Evolutionary conservation across 2,329 filamentous ascomycete species (phyloP).

Genomic region (Aspergillus fijiensis): DNA sequence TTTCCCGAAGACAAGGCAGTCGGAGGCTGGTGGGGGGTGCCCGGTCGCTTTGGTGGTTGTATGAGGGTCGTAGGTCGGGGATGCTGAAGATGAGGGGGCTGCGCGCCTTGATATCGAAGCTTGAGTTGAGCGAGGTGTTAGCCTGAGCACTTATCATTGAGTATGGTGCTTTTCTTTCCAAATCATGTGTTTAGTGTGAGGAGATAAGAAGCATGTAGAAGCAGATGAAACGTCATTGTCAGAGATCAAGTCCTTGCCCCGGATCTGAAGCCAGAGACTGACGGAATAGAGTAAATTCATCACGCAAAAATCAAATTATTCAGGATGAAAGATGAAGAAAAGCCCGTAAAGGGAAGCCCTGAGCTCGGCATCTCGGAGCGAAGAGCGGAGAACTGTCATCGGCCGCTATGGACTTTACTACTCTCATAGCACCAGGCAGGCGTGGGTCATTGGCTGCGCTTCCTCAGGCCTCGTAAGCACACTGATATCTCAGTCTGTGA

Average conservation of each 20-base stretch:
- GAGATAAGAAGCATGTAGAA: background rate
- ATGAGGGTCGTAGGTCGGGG: conserved; percentile 28
- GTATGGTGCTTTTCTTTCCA: background rate
- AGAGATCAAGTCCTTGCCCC: background rate
- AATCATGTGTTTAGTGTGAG: background rate
- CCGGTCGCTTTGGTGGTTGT: conserved; percentile 48
- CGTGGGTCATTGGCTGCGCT: too few relatives aligned
- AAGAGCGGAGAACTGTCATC: too few relatives aligned
- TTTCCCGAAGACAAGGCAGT: conserved; percentile 30
- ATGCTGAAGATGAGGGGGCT: conserved; percentile 33
- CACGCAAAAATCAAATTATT: too few relatives aligned
- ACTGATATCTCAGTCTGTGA: too few relatives aligned
- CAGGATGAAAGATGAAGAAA: too few relatives aligned
- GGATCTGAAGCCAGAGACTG: background rate
- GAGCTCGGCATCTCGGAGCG: too few relatives aligned
- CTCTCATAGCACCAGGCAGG: too few relatives aligned
- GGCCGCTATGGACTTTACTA: too few relatives aligned
- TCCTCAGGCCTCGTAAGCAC: too few relatives aligned
- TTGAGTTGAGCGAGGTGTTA: background rate
- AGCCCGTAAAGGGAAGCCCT: too few relatives aligned
- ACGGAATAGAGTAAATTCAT: too few relatives aligned
- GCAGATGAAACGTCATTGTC: background rate
- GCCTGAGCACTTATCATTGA: background rate
- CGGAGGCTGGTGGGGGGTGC: conserved; percentile 62
- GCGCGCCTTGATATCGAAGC: conserved; percentile 29